Conservation (phyloP, 805 yeast genomes). For the Torulaspora indica region DNA sequence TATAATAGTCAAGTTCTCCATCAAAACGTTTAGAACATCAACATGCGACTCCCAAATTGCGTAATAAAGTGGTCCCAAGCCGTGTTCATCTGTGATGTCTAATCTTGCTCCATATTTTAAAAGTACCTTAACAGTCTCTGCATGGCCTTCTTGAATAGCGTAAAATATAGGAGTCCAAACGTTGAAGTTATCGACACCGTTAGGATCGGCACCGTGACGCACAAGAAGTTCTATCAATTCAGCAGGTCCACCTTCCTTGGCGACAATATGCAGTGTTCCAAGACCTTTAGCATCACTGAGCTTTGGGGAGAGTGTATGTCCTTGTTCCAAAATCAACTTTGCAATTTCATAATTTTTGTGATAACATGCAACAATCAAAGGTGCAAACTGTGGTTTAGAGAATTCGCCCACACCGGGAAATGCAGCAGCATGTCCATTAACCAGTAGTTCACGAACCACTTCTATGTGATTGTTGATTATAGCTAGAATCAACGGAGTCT, state of each 20-base stretch:
- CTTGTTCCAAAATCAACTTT: slow-evolving; percentile 49
- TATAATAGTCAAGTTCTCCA: slow-evolving; percentile 33
- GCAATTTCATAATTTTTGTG: slow-evolving; percentile 72
- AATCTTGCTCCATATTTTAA: slow-evolving; percentile 70
- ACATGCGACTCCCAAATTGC: slow-evolving; percentile 95
- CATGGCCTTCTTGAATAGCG: slow-evolving; percentile 82
- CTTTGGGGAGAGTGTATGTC: slow-evolving; percentile 27
- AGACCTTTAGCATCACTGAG: slow-evolving; percentile 79
- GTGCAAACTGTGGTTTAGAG: slow-evolving; percentile 59
- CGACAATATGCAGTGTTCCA: slow-evolving; percentile 80
- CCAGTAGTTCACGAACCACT: slow-evolving; percentile 44
- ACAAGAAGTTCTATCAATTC: slow-evolving; percentile 64
- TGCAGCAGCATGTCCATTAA: slow-evolving; percentile 46
- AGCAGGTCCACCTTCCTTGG: slow-evolving; percentile 70
- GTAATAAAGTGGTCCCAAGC: slow-evolving; percentile 74
- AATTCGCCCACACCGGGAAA: slow-evolving; percentile 46
- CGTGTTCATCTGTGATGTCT: slow-evolving; percentile 68
- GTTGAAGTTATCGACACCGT: slow-evolving; percentile 76
- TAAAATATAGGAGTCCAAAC: slow-evolving; percentile 94
- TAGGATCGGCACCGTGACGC: slow-evolving; percentile 68
- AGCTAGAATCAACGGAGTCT: slow-evolving; percentile 78
- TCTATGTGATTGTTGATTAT: slow-evolving; percentile 62
- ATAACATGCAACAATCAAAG: slow-evolving; percentile 84
- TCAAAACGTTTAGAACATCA: slow-evolving; percentile 65
- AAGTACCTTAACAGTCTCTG: slow-evolving; percentile 61